A percentile compares a stretch with the other conserved stretches of the same genome.
These are phyloP conservation scores for Blastobotrys elegans DNA, from an alignment of 1,139 yeast genomes.

Conservation along the genomic window DNA sequence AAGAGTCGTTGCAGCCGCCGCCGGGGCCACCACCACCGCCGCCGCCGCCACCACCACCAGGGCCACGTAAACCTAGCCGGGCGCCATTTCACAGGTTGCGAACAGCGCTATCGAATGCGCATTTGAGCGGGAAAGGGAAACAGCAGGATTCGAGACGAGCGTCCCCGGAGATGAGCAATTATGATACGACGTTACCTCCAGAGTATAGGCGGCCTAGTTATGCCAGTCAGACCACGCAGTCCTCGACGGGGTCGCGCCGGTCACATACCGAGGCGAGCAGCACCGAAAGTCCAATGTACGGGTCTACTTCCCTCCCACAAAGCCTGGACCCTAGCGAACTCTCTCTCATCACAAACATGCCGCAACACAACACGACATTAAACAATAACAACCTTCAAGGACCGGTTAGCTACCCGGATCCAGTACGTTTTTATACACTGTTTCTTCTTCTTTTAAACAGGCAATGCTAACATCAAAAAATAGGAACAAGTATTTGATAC, in stretches of 20 bases:
- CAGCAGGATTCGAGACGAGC: conserved; percentile 3
- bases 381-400: conserved; percentile 4
- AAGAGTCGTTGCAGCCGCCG: background rate
- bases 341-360: conserved; percentile 17
- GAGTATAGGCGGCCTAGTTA: conserved; percentile 17
- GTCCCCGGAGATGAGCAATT: conserved; percentile 10
- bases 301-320: conserved; percentile 18
- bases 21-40: conserved; percentile 1
- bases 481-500: conserved; percentile 24
- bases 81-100: conserved; percentile 18
- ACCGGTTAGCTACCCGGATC: conserved; percentile 14
- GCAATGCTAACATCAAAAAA: background rate
- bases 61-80: conserved; percentile 9
- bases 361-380: conserved; percentile 12
- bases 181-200: conserved; percentile 4
- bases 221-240: conserved; percentile 20
- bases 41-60: background rate
- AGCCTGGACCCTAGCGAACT: conserved; percentile 20
- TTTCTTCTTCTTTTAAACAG: conserved; percentile 2
- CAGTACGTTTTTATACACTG: conserved; percentile 14
- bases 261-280: conserved; percentile 11
- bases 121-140: conserved; percentile 14
- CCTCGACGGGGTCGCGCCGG: conserved; percentile 15
- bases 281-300: conserved; percentile 15
- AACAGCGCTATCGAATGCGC: conserved; percentile 24